These are phyloP conservation scores for Physcomitrium patens DNA, from an alignment of 225 moss, liverwort and hornwort species.

Conservation along the genomic window DNA sequence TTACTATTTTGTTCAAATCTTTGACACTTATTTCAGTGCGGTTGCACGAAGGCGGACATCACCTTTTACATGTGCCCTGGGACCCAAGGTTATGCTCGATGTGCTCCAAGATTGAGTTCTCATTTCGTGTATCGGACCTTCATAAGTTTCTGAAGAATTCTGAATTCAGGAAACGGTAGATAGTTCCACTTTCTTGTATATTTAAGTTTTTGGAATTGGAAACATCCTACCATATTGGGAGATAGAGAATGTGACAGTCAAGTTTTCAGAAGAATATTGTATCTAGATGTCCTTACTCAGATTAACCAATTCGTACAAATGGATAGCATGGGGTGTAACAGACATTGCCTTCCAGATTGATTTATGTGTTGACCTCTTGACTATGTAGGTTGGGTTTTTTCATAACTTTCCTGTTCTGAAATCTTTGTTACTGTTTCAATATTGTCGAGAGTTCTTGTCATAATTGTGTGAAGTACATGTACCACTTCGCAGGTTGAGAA, in stretches of 20 bases:
- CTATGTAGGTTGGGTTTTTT: too few species aligned
- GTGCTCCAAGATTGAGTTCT: conserved; percentile 6
- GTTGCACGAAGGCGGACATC: conserved; percentile 11
- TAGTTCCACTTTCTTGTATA: conserved; percentile 16
- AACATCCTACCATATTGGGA: conserved; percentile 16
- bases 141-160: neutral
- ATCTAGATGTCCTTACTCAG: too few species aligned
- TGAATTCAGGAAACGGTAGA: conserved; percentile 15
- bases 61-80: conserved; percentile 5
- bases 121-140: conserved; percentile 21
- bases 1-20: conserved; percentile 13
- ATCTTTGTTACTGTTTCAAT: too few species aligned
- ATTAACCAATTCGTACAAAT: too few species aligned
- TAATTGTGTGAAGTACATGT: too few species aligned
- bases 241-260: neutral
- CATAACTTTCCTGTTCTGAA: too few species aligned
- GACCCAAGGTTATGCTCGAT: conserved; percentile 22
- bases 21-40: conserved; percentile 1
- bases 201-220: conserved; percentile 31
- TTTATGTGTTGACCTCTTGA: too few species aligned
- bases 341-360: too few species aligned
- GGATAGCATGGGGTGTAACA: too few species aligned
- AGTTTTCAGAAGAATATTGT: too few species aligned
- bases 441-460: too few species aligned
- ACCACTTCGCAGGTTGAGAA: too few species aligned